Evolutionary conservation across 2,329 filamentous ascomycete genomes (phyloP).

Genomic region (Arachnomyces sp.): DNA sequence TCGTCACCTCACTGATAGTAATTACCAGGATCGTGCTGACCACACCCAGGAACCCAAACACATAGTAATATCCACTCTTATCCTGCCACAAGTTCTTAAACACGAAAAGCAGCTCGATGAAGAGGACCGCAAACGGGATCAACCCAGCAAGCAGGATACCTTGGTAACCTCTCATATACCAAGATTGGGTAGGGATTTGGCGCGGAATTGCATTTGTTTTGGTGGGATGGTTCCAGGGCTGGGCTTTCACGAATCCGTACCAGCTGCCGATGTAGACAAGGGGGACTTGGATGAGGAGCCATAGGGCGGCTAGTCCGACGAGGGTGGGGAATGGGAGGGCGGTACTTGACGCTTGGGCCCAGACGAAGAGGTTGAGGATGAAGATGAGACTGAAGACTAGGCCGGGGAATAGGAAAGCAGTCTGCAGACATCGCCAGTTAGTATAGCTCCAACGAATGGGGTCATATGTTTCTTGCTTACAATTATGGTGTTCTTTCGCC

Average conservation of each 20-base stretch:
- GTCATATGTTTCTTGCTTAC: slow-evolving; percentile 22
- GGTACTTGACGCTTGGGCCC: slow-evolving; percentile 81
- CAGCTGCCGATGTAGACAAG: slow-evolving; percentile 74
- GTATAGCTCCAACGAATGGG: slow-evolving; percentile 6
- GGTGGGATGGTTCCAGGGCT: slow-evolving; percentile 71
- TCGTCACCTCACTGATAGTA: slow-evolving; percentile 72
- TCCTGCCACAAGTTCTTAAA: slow-evolving; percentile 86
- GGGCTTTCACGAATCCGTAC: slow-evolving; percentile 61
- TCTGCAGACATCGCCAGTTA: slow-evolving; percentile 32
- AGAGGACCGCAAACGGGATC: slow-evolving; percentile 77
- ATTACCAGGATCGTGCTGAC: slow-evolving; percentile 64
- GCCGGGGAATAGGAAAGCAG: slow-evolving; percentile 69
- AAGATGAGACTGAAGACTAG: slow-evolving; percentile 67
- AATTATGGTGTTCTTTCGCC: slow-evolving; percentile 65
- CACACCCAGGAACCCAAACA: slow-evolving; percentile 75
- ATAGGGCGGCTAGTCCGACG: slow-evolving; percentile 62
- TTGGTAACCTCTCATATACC: slow-evolving; percentile 60
- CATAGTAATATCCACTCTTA: slow-evolving; percentile 86
- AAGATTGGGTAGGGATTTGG: slow-evolving; percentile 64
- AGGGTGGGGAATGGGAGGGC: slow-evolving; percentile 77
- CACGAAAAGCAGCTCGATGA: slow-evolving; percentile 78
- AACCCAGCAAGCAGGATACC: slow-evolving; percentile 64
- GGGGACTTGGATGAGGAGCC: slow-evolving; percentile 78
- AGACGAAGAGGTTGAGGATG: slow-evolving; percentile 79
- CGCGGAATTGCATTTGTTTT: slow-evolving; percentile 64